Base-by-base conservation (phyloP, 345 rosid species). In the Eutrema heterophyllum region DNA sequence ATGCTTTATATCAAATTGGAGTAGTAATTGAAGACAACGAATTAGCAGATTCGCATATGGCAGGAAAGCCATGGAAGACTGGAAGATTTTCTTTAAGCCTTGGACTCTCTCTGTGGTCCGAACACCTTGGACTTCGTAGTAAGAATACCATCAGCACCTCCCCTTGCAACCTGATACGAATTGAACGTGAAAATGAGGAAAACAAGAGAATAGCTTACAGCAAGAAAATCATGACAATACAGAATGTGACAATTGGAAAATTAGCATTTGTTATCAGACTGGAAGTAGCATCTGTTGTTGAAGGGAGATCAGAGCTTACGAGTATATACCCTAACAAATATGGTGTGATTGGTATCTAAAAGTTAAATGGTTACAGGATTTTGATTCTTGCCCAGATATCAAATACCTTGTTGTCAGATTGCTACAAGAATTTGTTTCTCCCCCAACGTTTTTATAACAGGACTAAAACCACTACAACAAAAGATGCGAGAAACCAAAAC, bases 11-110 rank as follows among this genome's bases (percentile, higher is more conserved):
- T 80, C 85, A 95, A 98, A 92, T 95, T 72, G 98, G 86, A 16
- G 85, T 90, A 65, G 82, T 95, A 48, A 88, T 92, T 2, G 98
- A 95, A 82, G 99, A 95, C 85, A 90, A 82, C 76, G 99, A 90
- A 64, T 74, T 84, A 0, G 86, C 92, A 60, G 88, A 87, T 80
- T 95, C 99, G 1, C 77, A 58, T 69, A 92, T 95, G 98, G 96
- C 88, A 75, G 99, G 97, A 71, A 84, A 84, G 55, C 94, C 97
- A 48, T 87, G 98, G 99, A 88, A 90, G 76, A 97, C 99, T 72
- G 99, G 99, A 73, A 92, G 81, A 58, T 90, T 92, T 79, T 52
- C 94, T 67, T 61, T 68, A 70, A 88, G 94, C 78, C 98, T 95
- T 68, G 91, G 99, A 71, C 90, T 90, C 9, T 86, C 99, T 4